Conservation (phyloP, 495 filamentous ascomycete species). For the Aspergillus incahuasiensis region DNA sequence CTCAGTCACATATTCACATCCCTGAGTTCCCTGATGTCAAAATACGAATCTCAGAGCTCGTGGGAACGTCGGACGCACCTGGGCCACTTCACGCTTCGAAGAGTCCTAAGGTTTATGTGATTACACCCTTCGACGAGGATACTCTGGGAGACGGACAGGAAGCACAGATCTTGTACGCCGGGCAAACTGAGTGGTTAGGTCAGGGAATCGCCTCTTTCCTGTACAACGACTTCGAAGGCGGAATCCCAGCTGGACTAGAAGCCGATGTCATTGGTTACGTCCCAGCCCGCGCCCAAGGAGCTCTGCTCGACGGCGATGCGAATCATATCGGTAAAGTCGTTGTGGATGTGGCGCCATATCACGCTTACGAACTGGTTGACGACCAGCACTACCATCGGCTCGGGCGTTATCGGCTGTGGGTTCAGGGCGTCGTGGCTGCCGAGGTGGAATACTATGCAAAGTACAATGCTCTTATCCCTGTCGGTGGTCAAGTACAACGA, state of each 20-base stretch:
- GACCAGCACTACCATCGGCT: background rate
- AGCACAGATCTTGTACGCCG: background rate
- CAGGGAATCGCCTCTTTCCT: background rate
- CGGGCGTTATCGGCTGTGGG: background rate
- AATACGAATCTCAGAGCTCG: background rate
- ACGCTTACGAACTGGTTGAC: background rate
- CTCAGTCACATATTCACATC: too few relatives aligned
- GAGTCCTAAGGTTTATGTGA: background rate
- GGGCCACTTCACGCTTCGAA: background rate
- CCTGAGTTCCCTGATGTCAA: background rate
- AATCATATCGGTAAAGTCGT: background rate
- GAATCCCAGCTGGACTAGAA: background rate
- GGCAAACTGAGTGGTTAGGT: background rate
- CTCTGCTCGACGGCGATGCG: background rate
- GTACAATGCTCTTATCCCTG: background rate
- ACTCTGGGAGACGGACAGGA: too few relatives aligned
- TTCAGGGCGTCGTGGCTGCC: background rate
- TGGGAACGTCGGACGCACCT: background rate
- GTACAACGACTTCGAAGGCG: background rate
- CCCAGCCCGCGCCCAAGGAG: background rate
- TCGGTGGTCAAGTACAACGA: background rate
- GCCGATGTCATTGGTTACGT: background rate
- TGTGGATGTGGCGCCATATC: background rate
- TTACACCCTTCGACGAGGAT: background rate
- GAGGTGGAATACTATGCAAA: background rate